Percentiles rank a stretch among this genome's conserved stretches.
These are phyloP conservation scores for Pseudocohnilembus persalinus DNA, from an alignment of 169 alveolate species.

Conservation along the genomic window DNA sequence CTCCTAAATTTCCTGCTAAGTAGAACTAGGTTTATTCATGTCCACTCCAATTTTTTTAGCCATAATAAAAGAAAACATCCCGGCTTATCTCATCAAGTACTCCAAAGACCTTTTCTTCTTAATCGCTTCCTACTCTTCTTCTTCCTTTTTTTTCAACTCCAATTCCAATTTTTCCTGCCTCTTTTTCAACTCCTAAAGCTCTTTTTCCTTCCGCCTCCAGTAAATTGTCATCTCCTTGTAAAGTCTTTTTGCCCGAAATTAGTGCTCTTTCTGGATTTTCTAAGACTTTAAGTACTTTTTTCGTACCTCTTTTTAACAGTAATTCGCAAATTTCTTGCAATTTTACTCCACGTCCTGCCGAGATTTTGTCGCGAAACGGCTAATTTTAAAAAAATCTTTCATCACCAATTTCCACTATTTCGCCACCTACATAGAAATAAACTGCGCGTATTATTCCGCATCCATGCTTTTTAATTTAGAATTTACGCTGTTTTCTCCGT, in stretches of 20 bases:
- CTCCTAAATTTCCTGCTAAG: neutral
- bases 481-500: neutral
- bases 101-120: slow-evolving; percentile 84
- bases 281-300: slow-evolving; percentile 74
- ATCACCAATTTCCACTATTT: slow-evolving; percentile 73
- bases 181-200: slow-evolving; percentile 81
- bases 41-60: slow-evolving; percentile 84
- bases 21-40: slow-evolving; percentile 27
- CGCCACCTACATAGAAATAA: slow-evolving; percentile 47
- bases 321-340: slow-evolving; percentile 64
- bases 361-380: slow-evolving; percentile 59
- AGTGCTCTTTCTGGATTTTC: slow-evolving; percentile 74
- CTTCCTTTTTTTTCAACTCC: slow-evolving; percentile 78
- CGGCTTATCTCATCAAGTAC: slow-evolving; percentile 83
- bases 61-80: slow-evolving; percentile 87
- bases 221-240: slow-evolving; percentile 78
- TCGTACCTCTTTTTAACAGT: slow-evolving; percentile 78
- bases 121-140: slow-evolving; percentile 84
- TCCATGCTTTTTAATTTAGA: slow-evolving; percentile 57
- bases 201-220: slow-evolving; percentile 87
- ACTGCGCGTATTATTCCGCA: slow-evolving; percentile 52
- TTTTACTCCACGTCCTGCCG: slow-evolving; percentile 74
- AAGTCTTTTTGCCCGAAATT: slow-evolving; percentile 75
- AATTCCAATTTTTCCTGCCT: slow-evolving; percentile 81
- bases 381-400: slow-evolving; percentile 72